Evolutionary conservation across 164 flowering plant species (phyloP).

Genomic region (Echeveria elegans): DNA sequence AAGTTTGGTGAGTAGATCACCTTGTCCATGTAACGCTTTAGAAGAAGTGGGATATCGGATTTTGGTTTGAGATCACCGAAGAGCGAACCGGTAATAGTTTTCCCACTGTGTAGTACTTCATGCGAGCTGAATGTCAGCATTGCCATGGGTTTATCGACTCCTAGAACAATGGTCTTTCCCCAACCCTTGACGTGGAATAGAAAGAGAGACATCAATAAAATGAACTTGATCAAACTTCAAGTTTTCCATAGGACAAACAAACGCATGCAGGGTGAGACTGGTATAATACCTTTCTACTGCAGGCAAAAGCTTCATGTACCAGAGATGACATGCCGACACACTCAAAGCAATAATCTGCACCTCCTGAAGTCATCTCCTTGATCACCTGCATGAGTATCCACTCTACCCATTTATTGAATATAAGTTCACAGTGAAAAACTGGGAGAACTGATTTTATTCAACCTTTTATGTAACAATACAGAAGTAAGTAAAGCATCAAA

Average conservation of each 20-base stretch:
- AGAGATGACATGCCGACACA: constrained; percentile 54
- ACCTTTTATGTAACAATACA: too few species aligned
- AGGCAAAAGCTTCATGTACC: constrained; percentile 55
- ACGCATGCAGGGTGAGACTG: background rate
- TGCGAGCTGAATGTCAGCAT: constrained; percentile 24
- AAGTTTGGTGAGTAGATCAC: too few species aligned
- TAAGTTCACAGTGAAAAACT: too few species aligned
- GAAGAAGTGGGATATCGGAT: constrained; percentile 42
- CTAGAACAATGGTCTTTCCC: constrained; percentile 68
- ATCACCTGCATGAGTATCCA: constrained; percentile 24
- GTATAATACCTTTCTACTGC: constrained; percentile 45
- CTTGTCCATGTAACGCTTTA: constrained; percentile 50
- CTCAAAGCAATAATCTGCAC: constrained; percentile 72
- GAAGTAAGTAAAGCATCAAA: constrained; percentile 1
- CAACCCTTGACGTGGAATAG: constrained; percentile 34
- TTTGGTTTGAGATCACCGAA: constrained; percentile 63
- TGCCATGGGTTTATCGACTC: constrained; percentile 45
- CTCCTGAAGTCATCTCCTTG: constrained; percentile 55
- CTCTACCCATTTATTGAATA: too few species aligned
- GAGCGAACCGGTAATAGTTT: constrained; percentile 36
- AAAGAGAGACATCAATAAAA: background rate
- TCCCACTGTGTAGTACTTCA: constrained; percentile 38
- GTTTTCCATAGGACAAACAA: too few species aligned
- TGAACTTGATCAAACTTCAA: background rate
- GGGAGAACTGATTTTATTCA: background rate